phyloP scores from a whole-genome alignment of 768 basidiomycete species.

The Cystobasidium onofrii region DNA sequence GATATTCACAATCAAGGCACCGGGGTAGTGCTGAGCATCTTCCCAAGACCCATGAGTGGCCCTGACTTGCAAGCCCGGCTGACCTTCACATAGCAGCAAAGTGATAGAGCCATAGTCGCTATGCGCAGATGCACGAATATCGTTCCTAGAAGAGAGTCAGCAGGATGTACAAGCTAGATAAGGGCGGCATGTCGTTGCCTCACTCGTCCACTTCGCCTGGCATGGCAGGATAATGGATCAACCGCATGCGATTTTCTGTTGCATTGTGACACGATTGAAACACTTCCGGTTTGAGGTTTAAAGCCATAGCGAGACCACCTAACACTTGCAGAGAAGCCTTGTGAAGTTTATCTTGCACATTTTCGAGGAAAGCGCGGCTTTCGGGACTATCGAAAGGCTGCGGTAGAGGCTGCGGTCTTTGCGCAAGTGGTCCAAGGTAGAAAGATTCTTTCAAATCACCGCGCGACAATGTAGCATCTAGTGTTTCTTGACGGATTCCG shows the following conservation, averaged over 20 bases:
- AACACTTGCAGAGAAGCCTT: conserved; percentile 6
- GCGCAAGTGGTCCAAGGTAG: not conserved
- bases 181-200: not conserved
- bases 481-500: conserved; percentile 6
- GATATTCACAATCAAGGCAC: conserved; percentile 19
- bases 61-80: conserved; percentile 8
- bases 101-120: conserved; percentile 15
- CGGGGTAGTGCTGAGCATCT: conserved; percentile 11
- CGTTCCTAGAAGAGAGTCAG: not conserved
- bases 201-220: not conserved
- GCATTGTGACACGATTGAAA: conserved; percentile 5
- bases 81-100: not conserved
- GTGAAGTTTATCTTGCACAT: not conserved
- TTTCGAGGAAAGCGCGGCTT: not conserved
- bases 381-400: not conserved
- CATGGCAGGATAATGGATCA: conserved; percentile 16
- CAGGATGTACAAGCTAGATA: not conserved
- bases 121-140: conserved; percentile 17
- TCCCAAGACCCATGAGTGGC: not conserved
- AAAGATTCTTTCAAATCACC: conserved; percentile 24
- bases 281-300: not conserved
- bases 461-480: conserved; percentile 3
- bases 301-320: conserved; percentile 4
- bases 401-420: not conserved
- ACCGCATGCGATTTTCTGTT: not conserved